Percentiles rank a stretch among this genome's conserved stretches.
These are phyloP conservation scores for Amanita thiersii DNA, from an alignment of 768 basidiomycete species.

Conservation along the genomic window DNA sequence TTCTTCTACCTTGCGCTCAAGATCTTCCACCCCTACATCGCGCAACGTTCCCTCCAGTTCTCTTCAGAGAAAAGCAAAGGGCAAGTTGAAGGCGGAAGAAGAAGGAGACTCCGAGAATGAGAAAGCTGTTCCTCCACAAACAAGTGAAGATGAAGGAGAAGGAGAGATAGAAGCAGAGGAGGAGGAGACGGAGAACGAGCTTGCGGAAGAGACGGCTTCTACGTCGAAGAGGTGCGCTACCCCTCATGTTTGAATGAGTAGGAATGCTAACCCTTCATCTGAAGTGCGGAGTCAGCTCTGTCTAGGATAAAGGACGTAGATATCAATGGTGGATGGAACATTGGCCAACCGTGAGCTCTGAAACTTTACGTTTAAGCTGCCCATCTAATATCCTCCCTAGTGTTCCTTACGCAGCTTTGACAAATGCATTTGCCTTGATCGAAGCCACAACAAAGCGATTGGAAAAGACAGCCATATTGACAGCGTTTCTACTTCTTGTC, in stretches of 20 bases:
- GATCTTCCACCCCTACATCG: constrained; percentile 1
- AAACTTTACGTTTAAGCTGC: not conserved
- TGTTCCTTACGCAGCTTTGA: constrained; percentile 90
- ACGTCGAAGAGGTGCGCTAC: constrained; percentile 55
- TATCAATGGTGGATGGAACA: constrained; percentile 75
- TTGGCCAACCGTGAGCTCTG: constrained; percentile 68
- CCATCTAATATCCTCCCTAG: constrained; percentile 28
- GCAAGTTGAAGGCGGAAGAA: constrained; percentile 20
- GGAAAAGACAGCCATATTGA: constrained; percentile 86
- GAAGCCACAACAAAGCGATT: constrained; percentile 93
- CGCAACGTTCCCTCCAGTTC: not conserved
- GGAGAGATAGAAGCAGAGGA: constrained; percentile 23
- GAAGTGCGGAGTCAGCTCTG: constrained; percentile 63
- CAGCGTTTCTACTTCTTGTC: constrained; percentile 82
- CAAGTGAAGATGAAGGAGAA: constrained; percentile 23
- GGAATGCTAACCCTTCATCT: constrained; percentile 5
- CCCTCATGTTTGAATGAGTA: too few species aligned
- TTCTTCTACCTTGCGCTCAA: not conserved
- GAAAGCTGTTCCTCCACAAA: constrained; percentile 11
- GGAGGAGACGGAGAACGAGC: constrained; percentile 22
- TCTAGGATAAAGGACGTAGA: constrained; percentile 62
- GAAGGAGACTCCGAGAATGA: constrained; percentile 21
- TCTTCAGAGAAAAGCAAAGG: constrained; percentile 1
- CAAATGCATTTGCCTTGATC: constrained; percentile 82
- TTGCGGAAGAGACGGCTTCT: constrained; percentile 24